Base-by-base conservation (phyloP, 1,284 basidiomycete genomes). In the Apiotrichum porosum region DNA sequence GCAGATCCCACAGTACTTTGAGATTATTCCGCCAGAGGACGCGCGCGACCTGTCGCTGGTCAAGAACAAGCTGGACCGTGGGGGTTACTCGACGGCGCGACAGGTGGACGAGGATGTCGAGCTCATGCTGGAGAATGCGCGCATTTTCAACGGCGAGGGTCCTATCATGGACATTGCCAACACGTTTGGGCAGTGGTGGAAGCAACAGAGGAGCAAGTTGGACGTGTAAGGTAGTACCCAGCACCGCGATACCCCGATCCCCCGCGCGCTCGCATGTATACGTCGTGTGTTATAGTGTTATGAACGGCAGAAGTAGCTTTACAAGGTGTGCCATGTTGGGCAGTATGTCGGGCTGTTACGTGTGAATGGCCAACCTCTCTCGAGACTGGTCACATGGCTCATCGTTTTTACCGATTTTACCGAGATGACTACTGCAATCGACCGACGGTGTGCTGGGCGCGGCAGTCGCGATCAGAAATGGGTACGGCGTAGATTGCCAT, bases 21-120 rank as follows among this genome's bases (percentile, higher is more conserved):
- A 86, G 44, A 69, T 60, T 33, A 72, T 68, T 43, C 66, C 63
- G 26, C 56, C 31, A 22, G 68, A 88, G 61, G 84, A 94, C 57
- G 89, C 91, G 3, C 82, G 94, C 32, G 94, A 97, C 73, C 75
- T 98, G 46, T 76, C 79, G 45, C 83, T 86, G 33, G 94, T 98
- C 66, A 82, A 84, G 56, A 75, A 78, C 55, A 92, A 88, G 65
- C 76, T 97, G 49, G 86, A 94, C 31, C 63, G 61, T 36, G 61
- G 59, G 9, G 36, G 44, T 26, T 66, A 66, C 41, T 36, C 50
- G 19, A 60, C 61, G 8, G 55, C 58, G 3, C 54, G 57, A n/a
- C 58, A 68, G 24, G 61, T 72, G 12, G 70, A 73, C 49, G 67
- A 66, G 9, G 70, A 70, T 37, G 51, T 73, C 17, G 61, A 67